Base-by-base conservation (phyloP, 2,329 filamentous ascomycete species). In the Trichoderma pleuroti region DNA sequence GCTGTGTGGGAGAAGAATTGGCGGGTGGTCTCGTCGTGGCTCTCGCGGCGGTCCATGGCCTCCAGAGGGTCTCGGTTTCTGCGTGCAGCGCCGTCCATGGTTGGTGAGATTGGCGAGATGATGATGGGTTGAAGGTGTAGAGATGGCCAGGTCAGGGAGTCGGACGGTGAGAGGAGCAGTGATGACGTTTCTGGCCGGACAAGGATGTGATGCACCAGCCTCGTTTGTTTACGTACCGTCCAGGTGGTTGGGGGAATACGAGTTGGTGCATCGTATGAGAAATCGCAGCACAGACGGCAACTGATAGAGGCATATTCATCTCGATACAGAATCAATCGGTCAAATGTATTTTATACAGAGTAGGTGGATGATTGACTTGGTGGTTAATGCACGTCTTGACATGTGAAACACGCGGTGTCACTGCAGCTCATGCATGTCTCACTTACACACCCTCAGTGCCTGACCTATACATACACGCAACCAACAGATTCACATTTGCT, bases 1-100 rank as follows among this genome's bases (percentile, higher is more conserved):
- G 76, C 77, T 4, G 81, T 80, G 75, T 86, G 83, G 9, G 79
- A 72, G 73, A 84, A 83, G 71, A 71, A 74, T n/a, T 72, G 60
- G 26, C 61, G 61, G 8, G 70, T 65, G 30, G 70, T 60, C n/a
- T 71, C 66, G 32, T 71, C 70, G 36, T 59, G 36, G 21, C 34
- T 24, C 24, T 42, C 30, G 10, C 9, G 54, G 56, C 16, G 10
- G 36, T 57, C 28, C 26, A 24, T 16, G 12, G 21, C 9, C n/a
- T 56, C 49, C 4, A 30, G 14, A n/a, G 32, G 10, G n/a, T 57
- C 24, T 52, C 11, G 46, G 24, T 52, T 24, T 66, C 24, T 42
- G 30, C 14, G 21, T 18, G 46, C 28, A 57, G 49, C 28, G 24
- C 39, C 11, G 24, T 68, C 56, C 66, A 68, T 68, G 34, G 66